Conservation (phyloP, 176 grass and related monocot genomes). For the Aegilops speltoides region DNA sequence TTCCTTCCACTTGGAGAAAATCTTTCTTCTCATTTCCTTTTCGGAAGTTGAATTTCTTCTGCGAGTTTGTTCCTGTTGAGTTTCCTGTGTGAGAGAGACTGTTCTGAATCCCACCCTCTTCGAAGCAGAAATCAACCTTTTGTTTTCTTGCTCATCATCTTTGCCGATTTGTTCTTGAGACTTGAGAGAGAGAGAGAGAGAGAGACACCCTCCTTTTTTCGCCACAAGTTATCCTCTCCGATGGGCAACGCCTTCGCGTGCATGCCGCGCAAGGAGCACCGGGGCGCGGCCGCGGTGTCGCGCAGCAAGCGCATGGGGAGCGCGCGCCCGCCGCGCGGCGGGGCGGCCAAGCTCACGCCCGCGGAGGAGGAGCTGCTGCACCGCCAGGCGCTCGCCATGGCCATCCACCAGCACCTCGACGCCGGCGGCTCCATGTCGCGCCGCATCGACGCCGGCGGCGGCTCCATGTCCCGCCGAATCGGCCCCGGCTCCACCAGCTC, state of each 20-base stretch:
- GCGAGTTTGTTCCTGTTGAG: neutral
- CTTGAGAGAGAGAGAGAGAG: neutral
- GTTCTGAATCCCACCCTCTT: neutral
- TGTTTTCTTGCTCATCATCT: conserved; percentile 2
- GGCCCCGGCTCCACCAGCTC: conserved; percentile 72
- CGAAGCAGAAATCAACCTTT: neutral
- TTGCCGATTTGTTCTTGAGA: conserved; percentile 14
- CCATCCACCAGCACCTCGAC: conserved; percentile 93
- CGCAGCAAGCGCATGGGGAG: conserved; percentile 66
- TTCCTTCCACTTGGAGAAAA: neutral
- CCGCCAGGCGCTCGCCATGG: conserved; percentile 90
- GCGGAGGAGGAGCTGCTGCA: conserved; percentile 93
- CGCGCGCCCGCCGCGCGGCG: conserved; percentile 50
- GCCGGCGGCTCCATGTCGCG: conserved; percentile 85
- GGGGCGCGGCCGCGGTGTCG: conserved; percentile 32
- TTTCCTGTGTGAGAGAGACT: neutral
- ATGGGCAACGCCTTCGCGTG: conserved; percentile 90
- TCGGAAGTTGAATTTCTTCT: neutral
- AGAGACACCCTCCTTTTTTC: neutral
- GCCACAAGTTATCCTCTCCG: neutral
- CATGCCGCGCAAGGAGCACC: conserved; percentile 52
- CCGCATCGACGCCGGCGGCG: conserved; percentile 53
- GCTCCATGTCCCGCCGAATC: conserved; percentile 52
- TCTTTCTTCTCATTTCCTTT: conserved; percentile 14
- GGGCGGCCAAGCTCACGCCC: conserved; percentile 57